These are phyloP conservation scores for Pythium biforme DNA, from an alignment of 352 stramenopile species.

Conservation along the genomic window DNA sequence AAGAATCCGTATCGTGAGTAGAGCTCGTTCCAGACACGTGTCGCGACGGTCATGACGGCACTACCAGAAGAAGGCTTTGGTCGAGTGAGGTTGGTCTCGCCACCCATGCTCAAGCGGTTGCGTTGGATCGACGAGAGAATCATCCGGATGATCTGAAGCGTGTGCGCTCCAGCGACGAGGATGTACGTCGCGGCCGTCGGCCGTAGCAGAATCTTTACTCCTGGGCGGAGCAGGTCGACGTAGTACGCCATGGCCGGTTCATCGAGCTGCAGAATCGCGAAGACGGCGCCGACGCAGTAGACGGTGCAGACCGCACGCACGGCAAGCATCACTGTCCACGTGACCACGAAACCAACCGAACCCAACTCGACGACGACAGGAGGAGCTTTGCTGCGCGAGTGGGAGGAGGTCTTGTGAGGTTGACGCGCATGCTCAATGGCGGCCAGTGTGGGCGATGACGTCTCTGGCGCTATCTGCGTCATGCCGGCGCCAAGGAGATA, in stretches of 20 bases:
- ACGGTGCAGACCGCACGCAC: slow-evolving; percentile 13
- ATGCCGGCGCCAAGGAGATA: background rate
- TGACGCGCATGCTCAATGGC: background rate
- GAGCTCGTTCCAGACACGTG: slow-evolving; percentile 4
- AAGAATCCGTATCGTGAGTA: slow-evolving; percentile 29
- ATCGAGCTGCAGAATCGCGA: slow-evolving; percentile 35
- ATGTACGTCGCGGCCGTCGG: background rate
- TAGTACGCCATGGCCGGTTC: slow-evolving; percentile 46
- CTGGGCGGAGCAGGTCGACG: slow-evolving; percentile 29
- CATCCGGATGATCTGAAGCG: background rate
- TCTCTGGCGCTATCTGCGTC: background rate
- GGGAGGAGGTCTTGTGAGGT: background rate
- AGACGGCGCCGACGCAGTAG: slow-evolving; percentile 24
- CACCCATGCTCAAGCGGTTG: background rate
- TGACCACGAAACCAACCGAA: background rate
- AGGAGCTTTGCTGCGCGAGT: background rate
- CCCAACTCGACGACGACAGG: slow-evolving; percentile 2
- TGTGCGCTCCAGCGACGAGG: background rate
- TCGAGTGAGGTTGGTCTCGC: background rate
- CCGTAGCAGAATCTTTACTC: background rate
- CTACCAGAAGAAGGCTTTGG: background rate
- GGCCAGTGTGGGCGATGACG: background rate
- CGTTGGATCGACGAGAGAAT: background rate
- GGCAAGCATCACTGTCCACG: background rate
- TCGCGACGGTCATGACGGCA: background rate